phyloP scores from a whole-genome alignment of 768 basidiomycete species.

The Candolleomyces eurysporus region DNA sequence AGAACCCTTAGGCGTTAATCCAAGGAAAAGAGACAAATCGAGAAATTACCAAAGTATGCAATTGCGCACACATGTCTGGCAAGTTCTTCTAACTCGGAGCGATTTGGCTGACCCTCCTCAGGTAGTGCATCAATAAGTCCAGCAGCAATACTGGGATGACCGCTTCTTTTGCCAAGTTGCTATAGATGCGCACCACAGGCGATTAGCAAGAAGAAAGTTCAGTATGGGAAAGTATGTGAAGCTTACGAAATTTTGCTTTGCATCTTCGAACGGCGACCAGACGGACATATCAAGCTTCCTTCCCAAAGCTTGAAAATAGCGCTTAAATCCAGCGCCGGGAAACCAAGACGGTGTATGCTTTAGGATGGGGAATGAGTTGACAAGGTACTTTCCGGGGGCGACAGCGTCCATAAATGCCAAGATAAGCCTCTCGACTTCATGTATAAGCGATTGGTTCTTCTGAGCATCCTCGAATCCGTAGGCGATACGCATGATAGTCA shows the following conservation, averaged over 20 bases:
- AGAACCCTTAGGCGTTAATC: too few species aligned
- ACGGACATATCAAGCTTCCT: background rate
- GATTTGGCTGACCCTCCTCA: background rate
- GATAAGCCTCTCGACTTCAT: conserved; percentile 27
- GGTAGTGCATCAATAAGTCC: background rate
- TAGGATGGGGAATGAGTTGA: conserved; percentile 16
- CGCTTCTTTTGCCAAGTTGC: background rate
- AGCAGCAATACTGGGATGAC: background rate
- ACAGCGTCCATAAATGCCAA: conserved; percentile 19
- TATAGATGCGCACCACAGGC: background rate
- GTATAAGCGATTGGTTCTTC: conserved; percentile 33
- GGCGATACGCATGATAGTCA: conserved; percentile 20
- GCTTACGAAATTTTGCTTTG: conserved; percentile 2
- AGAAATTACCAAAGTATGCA: background rate
- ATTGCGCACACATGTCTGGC: conserved; percentile 5
- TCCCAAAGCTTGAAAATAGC: conserved; percentile 4
- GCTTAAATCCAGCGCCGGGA: conserved; percentile 33
- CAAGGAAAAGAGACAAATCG: too few species aligned
- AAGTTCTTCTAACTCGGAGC: background rate
- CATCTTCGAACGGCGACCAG: conserved; percentile 1
- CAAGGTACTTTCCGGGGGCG: conserved; percentile 17
- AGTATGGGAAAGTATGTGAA: background rate
- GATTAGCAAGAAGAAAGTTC: background rate
- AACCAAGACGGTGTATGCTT: conserved; percentile 35
- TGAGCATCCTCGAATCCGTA: conserved; percentile 27